Conservation (phyloP, 306 rosid genomes). For the Neltuma alba region DNA sequence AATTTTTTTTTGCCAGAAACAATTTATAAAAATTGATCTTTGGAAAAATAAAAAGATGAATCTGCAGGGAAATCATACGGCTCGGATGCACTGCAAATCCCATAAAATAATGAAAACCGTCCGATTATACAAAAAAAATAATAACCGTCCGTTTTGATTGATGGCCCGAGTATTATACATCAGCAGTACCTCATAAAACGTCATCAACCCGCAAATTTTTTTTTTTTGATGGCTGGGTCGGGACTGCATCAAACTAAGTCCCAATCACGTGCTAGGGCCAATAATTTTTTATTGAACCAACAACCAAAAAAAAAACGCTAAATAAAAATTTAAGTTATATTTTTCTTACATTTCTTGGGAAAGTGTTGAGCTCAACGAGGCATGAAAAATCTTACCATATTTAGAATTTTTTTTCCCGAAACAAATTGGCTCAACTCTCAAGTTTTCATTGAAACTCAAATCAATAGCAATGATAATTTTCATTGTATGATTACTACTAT, state of each 20-base stretch:
- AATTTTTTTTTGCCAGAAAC: no score
- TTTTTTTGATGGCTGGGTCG: not conserved
- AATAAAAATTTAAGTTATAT: no score
- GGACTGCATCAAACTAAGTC: not conserved
- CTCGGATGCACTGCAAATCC: not conserved
- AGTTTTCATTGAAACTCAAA: not conserved
- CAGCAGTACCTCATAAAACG: constrained; percentile 45
- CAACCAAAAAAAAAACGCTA: not conserved
- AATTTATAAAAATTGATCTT: no score
- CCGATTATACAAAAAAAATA: not conserved
- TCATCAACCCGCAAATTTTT: not conserved
- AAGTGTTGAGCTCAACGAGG: not conserved
- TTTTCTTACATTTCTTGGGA: not conserved
- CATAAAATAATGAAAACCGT: not conserved
- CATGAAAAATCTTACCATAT: not conserved
- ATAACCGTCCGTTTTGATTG: not conserved
- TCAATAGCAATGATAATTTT: not conserved
- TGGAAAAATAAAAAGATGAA: no score
- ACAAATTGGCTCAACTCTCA: not conserved
- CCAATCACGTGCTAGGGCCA: not conserved
- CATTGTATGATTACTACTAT: not conserved
- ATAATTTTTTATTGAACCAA: not conserved
- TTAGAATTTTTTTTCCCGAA: not conserved
- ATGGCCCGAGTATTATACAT: constrained; percentile 10
- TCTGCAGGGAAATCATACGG: not conserved